These are phyloP conservation scores for Asterochloris sp. DNA, from an alignment of 139 green algal species.

Conservation along the genomic window DNA sequence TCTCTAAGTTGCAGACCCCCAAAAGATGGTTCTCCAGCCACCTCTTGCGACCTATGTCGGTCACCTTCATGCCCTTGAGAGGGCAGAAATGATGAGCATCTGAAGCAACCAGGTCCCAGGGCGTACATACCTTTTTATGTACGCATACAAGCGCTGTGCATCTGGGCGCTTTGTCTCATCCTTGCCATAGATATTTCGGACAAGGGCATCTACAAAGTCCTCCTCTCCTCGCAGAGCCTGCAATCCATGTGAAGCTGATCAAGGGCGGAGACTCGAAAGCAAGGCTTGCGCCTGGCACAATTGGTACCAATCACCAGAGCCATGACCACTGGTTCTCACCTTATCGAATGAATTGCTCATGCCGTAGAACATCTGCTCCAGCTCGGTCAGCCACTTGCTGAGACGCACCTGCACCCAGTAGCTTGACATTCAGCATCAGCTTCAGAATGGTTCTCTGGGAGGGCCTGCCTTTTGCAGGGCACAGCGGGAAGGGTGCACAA, in stretches of 20 bases:
- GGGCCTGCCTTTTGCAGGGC: too few species aligned
- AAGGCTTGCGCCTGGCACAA: not conserved
- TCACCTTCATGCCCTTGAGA: not conserved
- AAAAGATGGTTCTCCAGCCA: not conserved
- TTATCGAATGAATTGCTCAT: conserved; percentile 53
- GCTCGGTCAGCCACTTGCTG: conserved; percentile 48
- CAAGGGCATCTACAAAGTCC: conserved; percentile 27
- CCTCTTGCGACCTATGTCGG: not conserved
- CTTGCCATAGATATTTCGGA: conserved; percentile 47
- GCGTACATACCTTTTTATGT: conserved; percentile 30
- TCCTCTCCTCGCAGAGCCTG: conserved; percentile 21
- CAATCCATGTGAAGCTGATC: not conserved
- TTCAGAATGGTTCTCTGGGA: too few species aligned
- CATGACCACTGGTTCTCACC: conserved; percentile 1
- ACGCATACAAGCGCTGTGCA: conserved; percentile 27
- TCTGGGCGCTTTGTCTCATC: conserved; percentile 13
- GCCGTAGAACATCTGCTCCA: conserved; percentile 64
- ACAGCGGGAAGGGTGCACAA: too few species aligned
- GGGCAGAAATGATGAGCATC: not conserved
- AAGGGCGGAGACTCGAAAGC: not conserved
- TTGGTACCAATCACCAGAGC: not conserved
- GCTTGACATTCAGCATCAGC: too few species aligned
- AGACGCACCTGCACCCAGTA: conserved; percentile 29
- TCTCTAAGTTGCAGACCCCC: too few species aligned
- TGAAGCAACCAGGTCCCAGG: not conserved